These are phyloP conservation scores for Pugionium cornutum DNA, from an alignment of 345 rosid species.

Conservation along the genomic window DNA sequence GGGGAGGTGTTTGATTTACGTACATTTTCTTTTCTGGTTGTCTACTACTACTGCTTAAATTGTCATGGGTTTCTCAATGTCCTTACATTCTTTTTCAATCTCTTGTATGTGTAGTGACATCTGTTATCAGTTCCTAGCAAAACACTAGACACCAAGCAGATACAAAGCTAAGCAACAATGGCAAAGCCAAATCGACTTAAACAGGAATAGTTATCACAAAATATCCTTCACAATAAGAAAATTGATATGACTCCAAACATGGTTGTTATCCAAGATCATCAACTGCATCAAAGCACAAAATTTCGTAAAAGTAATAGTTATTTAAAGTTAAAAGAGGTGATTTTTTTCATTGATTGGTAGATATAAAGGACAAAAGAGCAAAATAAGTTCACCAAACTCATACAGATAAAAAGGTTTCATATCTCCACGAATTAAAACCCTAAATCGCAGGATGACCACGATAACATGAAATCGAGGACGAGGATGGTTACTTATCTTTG, in stretches of 20 bases:
- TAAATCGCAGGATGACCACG: neutral
- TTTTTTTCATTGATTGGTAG: slow-evolving; percentile 25
- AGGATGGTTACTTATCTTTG: slow-evolving; percentile 57
- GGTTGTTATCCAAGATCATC: neutral
- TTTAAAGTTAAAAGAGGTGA: neutral
- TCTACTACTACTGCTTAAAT: slow-evolving; percentile 27
- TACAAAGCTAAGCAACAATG: slow-evolving; percentile 3
- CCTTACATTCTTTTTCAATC: slow-evolving; percentile 19
- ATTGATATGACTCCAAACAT: neutral
- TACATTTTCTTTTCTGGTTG: slow-evolving; percentile 36
- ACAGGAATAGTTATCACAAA: neutral
- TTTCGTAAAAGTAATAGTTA: slow-evolving; percentile 3
- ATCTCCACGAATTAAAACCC: slow-evolving; percentile 2
- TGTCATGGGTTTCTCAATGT: slow-evolving; percentile 39
- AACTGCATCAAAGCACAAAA: slow-evolving; percentile 10
- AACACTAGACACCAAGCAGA: neutral
- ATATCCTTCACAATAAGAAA: neutral
- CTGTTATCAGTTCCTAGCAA: slow-evolving; percentile 19
- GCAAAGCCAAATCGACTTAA: neutral
- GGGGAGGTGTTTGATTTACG: slow-evolving; percentile 37
- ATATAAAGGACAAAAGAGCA: slow-evolving; percentile 11
- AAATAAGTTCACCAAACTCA: slow-evolving; percentile 14
- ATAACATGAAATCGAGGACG: slow-evolving; percentile 4
- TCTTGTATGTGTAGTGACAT: slow-evolving; percentile 31
- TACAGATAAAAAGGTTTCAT: neutral